These are phyloP conservation scores for Chrysoporthe austroafricana DNA, from an alignment of 2,329 filamentous ascomycete genomes.

Conservation along the genomic window DNA sequence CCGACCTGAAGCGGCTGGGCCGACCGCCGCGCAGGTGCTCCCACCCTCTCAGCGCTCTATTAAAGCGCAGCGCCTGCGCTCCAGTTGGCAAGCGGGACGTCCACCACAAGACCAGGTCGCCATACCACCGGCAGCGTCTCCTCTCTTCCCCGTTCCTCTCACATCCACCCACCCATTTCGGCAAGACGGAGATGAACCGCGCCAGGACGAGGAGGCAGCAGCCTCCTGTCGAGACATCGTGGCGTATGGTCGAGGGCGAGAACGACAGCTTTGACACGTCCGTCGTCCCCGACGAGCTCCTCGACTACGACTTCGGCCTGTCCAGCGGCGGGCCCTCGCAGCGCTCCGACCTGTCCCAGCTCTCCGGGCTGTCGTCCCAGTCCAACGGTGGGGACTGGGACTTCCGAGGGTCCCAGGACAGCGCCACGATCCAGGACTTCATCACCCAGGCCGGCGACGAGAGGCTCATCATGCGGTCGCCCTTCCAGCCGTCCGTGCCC, in stretches of 20 bases:
- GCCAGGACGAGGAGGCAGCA: constrained; percentile 32
- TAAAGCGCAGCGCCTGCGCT: neutral
- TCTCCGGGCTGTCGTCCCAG: constrained; percentile 34
- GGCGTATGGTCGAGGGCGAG: constrained; percentile 64
- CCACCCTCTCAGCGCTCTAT: neutral
- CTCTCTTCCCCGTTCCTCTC: neutral
- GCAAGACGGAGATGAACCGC: constrained; percentile 15
- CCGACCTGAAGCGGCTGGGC: neutral
- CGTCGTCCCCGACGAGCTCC: constrained; percentile 50
- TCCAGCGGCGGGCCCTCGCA: constrained; percentile 53
- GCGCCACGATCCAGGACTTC: constrained; percentile 56
- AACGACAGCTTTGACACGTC: constrained; percentile 64
- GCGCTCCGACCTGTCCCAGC: constrained; percentile 38
- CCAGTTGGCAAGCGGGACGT: neutral
- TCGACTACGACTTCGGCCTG: constrained; percentile 44
- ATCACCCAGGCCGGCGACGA: constrained; percentile 58
- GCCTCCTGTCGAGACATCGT: constrained; percentile 57
- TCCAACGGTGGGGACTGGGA: constrained; percentile 42
- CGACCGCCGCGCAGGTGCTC: constrained; percentile 2
- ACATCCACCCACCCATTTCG: neutral
- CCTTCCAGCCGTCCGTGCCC: constrained; percentile 58
- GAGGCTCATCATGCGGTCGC: constrained; percentile 56
- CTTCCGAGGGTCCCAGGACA: constrained; percentile 55
- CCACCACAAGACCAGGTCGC: neutral
- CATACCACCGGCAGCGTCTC: neutral